Evolutionary conservation across 805 yeast genomes (phyloP).

Genomic region (Monosporozyma servazzii): DNA sequence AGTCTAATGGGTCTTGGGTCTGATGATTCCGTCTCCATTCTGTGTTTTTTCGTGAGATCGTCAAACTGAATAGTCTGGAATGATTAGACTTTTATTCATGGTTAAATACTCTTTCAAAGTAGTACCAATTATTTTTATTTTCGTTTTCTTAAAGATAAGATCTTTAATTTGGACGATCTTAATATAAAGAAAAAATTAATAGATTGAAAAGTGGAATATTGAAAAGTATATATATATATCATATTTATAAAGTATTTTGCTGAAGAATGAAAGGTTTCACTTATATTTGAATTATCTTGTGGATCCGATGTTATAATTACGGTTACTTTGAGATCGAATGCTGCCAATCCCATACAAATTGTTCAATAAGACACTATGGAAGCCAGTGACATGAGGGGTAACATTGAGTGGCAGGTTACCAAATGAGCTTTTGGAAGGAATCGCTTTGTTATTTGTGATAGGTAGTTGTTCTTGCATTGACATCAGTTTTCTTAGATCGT

Average conservation of each 20-base stretch:
- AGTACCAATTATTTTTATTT: too few relatives aligned
- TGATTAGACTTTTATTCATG: neutral
- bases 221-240: neutral
- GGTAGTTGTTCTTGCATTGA: neutral
- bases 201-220: neutral
- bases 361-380: constrained; percentile 7
- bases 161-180: too few relatives aligned
- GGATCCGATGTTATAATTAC: neutral
- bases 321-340: neutral
- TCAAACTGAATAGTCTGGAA: too few relatives aligned
- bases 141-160: too few relatives aligned
- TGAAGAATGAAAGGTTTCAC: neutral
- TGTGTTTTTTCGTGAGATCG: neutral
- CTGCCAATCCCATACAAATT: constrained; percentile 7
- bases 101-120: too few relatives aligned
- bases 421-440: neutral
- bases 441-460: neutral
- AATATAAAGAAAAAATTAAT: too few relatives aligned
- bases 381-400: constrained; percentile 3
- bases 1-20: constrained; percentile 40
- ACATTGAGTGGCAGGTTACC: neutral
- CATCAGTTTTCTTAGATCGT: constrained; percentile 4
- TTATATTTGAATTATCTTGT: neutral
- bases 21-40: neutral
- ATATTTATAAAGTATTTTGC: neutral